Evolutionary conservation across 176 grass and related monocot genomes (phyloP).

Genomic region (Aegilops longissima): DNA sequence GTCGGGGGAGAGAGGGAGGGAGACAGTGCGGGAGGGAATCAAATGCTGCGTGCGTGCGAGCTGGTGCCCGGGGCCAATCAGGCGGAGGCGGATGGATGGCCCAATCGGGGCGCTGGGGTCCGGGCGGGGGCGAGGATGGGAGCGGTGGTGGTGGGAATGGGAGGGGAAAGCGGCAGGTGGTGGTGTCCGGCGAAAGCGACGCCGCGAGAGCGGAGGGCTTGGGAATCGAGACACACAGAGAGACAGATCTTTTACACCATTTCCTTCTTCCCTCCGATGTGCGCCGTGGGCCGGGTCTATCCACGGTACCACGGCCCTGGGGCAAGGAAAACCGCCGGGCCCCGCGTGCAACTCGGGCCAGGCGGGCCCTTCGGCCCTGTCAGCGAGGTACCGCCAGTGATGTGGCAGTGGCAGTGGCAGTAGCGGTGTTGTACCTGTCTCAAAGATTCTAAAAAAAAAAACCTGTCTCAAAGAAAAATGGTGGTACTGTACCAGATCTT

Average conservation of each 20-base stretch:
- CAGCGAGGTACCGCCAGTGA: not conserved
- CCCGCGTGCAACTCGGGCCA: no score
- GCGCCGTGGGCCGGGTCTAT: constrained; percentile 1
- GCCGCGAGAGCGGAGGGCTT: not conserved
- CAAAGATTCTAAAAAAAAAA: no score
- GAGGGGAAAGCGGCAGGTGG: constrained; percentile 44
- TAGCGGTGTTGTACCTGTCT: no score
- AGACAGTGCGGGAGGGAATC: not conserved
- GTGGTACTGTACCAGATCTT: not conserved
- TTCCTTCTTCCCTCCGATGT: no score
- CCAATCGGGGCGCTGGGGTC: constrained; percentile 27
- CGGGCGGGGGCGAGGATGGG: not conserved
- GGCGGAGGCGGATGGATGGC: not conserved
- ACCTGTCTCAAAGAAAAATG: no score
- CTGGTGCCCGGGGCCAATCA: not conserved
- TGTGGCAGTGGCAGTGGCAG: not conserved
- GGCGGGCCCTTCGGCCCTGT: not conserved
- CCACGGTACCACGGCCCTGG: not conserved
- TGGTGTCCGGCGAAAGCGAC: constrained; percentile 65
- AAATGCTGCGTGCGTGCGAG: not conserved
- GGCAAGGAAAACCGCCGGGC: not conserved
- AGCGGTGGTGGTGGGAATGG: not conserved
- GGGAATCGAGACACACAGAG: not conserved
- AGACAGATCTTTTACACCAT: not conserved
- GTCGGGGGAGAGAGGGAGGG: not conserved